These are phyloP conservation scores for Williopsis jadinii DNA, from an alignment of 1,139 yeast genomes.

Conservation along the genomic window DNA sequence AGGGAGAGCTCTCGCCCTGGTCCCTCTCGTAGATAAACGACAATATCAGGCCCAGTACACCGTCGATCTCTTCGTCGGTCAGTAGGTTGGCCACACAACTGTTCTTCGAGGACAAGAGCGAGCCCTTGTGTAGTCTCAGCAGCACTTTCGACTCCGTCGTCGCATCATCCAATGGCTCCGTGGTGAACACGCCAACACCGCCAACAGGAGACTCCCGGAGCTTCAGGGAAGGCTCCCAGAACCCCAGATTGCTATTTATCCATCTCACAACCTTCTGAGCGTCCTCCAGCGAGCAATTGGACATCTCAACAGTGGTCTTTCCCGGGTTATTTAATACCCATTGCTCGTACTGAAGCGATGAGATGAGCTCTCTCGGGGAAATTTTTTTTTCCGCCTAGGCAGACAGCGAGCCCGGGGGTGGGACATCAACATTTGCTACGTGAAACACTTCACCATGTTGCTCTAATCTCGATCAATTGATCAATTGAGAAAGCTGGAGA, in stretches of 20 bases:
- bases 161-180: constrained; percentile 27
- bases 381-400: too few relatives aligned
- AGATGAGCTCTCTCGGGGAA: too few relatives aligned
- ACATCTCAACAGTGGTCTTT: constrained; percentile 18
- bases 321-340: too few relatives aligned
- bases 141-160: constrained; percentile 23
- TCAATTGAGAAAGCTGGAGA: not conserved
- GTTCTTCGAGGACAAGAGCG: constrained; percentile 49
- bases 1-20: constrained; percentile 57
- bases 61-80: constrained; percentile 51
- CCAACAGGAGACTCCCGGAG: constrained; percentile 46
- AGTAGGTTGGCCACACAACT: constrained; percentile 64
- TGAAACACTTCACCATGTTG: too few relatives aligned
- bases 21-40: constrained; percentile 66
- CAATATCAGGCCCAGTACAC: constrained; percentile 60
- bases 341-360: too few relatives aligned
- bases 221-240: constrained; percentile 42
- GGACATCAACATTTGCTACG: too few relatives aligned
- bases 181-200: constrained; percentile 73
- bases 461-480: too few relatives aligned
- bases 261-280: constrained; percentile 32
- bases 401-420: too few relatives aligned
- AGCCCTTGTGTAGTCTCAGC: constrained; percentile 36
- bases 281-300: constrained; percentile 22
- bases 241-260: constrained; percentile 40